phyloP scores from a whole-genome alignment of 1,284 basidiomycete species.

The Leccinum variabile region DNA sequence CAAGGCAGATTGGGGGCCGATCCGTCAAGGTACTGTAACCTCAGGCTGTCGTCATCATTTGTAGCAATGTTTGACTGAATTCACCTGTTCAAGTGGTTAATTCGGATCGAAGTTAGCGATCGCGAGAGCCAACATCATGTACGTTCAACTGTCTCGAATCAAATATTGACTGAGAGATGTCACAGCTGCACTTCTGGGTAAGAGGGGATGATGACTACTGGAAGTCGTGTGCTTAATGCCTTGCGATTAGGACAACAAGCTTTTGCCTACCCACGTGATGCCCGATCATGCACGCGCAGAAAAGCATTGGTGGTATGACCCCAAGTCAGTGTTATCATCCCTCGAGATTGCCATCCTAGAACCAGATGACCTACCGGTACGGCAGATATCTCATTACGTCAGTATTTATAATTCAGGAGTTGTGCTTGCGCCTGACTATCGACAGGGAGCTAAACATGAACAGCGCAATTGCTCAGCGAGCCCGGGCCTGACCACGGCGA shows the following conservation, averaged over 20 bases:
- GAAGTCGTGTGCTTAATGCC: slow-evolving; percentile 3
- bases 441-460: slow-evolving; percentile 58
- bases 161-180: neutral
- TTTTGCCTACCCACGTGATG: slow-evolving; percentile 56
- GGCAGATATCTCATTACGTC: slow-evolving; percentile 46
- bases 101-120: slow-evolving; percentile 54
- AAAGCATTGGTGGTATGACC: slow-evolving; percentile 64
- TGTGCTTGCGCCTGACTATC: slow-evolving; percentile 4
- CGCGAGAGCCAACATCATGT: slow-evolving; percentile 57
- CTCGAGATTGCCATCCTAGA: neutral
- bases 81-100: slow-evolving; percentile 50
- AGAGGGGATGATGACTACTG: neutral
- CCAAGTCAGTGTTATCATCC: slow-evolving; percentile 38
- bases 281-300: slow-evolving; percentile 59
- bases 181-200: slow-evolving; percentile 38
- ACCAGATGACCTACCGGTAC: slow-evolving; percentile 6
- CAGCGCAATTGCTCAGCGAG: slow-evolving; percentile 47
- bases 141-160: slow-evolving; percentile 16
- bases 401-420: slow-evolving; percentile 11
- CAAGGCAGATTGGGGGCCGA: slow-evolving; percentile 65
- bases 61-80: neutral
- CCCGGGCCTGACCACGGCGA: slow-evolving; percentile 57
- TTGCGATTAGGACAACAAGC: slow-evolving; percentile 54
- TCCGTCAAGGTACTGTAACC: slow-evolving; percentile 40
- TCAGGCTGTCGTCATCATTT: neutral